A percentile compares a stretch with the other conserved stretches of the same genome.
phyloP scores from a whole-genome alignment of 2,329 filamentous ascomycete species.

The Rutstroemia sp. region DNA sequence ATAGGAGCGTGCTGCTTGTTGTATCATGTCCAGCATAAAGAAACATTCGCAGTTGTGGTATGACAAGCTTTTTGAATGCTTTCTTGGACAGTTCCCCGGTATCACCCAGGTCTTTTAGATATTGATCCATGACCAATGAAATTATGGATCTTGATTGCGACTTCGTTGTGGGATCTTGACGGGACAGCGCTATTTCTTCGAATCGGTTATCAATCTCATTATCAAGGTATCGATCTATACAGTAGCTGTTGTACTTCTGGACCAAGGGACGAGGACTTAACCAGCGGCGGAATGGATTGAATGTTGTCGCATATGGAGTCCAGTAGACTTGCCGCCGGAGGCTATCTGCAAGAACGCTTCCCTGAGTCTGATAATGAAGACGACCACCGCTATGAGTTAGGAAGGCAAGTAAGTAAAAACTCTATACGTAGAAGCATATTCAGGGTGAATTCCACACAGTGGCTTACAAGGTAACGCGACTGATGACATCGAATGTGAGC shows the following conservation, averaged over 20 bases:
- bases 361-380: background rate
- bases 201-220: background rate
- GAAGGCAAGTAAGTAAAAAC: background rate
- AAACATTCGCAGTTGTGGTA: background rate
- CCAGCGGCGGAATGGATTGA: background rate
- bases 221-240: background rate
- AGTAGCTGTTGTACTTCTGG: background rate
- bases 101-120: background rate
- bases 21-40: slow-evolving; percentile 15
- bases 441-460: background rate
- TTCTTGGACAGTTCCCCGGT: background rate
- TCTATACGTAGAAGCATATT: background rate
- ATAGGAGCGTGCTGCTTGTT: slow-evolving; percentile 11
- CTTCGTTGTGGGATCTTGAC: background rate
- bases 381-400: background rate
- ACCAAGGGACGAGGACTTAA: background rate
- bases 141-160: background rate
- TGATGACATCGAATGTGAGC: background rate
- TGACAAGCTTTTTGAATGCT: background rate
- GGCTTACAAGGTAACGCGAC: background rate
- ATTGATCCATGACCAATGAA: background rate
- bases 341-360: background rate
- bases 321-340: background rate
- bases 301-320: background rate
- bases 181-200: background rate